phyloP scores from a whole-genome alignment of 176 grass and related monocot genomes.

The Rhynchospora pubera region DNA sequence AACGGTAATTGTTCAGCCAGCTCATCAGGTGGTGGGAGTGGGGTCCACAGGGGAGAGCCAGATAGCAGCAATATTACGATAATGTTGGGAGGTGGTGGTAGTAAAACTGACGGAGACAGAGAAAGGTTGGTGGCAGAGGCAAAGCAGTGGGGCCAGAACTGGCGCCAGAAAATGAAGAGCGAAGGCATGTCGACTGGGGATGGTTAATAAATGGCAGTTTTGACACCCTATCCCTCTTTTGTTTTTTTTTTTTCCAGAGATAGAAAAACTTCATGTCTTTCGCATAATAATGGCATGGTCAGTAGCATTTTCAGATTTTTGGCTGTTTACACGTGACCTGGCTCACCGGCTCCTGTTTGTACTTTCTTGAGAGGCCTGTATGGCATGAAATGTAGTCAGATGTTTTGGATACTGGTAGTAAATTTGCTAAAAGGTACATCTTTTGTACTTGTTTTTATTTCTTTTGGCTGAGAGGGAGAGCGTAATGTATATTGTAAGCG shows the following conservation, averaged over 20 bases:
- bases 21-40: conserved; percentile 20
- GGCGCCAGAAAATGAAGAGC: conserved; percentile 56
- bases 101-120: conserved; percentile 49
- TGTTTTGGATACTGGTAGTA: neutral
- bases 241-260: neutral
- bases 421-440: conserved; percentile 12
- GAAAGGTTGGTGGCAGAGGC: conserved; percentile 90
- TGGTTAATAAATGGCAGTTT: neutral
- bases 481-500: conserved; percentile 6
- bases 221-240: neutral
- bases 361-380: neutral
- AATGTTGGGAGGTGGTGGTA: conserved; percentile 3
- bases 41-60: conserved; percentile 26
- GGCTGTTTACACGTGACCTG: neutral
- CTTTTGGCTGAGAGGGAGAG: conserved; percentile 11
- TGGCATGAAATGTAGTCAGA: conserved; percentile 1
- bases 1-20: conserved; percentile 23
- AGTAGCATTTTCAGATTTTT: conserved; percentile 13
- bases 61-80: conserved; percentile 40
- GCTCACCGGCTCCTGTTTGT: conserved; percentile 8
- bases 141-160: conserved; percentile 88
- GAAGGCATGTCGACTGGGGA: conserved; percentile 6
- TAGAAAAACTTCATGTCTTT: neutral
- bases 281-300: neutral
- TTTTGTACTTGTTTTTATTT: conserved; percentile 17